Conservation (phyloP, 2,329 filamentous ascomycete genomes). For the Capronia coronata region DNA sequence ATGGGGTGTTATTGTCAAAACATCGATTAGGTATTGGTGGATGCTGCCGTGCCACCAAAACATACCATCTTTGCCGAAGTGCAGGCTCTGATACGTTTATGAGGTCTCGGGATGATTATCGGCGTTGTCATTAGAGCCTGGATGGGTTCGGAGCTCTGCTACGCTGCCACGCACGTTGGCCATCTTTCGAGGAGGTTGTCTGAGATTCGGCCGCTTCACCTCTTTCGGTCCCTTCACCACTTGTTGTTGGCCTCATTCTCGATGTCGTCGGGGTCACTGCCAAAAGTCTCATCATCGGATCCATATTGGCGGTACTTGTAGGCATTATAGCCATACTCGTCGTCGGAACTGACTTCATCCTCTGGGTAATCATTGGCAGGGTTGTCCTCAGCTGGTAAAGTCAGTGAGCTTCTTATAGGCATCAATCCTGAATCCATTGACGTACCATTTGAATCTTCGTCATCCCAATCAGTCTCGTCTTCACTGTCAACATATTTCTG, state of each 20-base stretch:
- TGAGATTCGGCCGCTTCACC: background rate
- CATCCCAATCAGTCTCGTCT: slow-evolving; percentile 49
- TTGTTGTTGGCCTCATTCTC: background rate
- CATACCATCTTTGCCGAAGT: background rate
- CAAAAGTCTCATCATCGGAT: slow-evolving; percentile 43
- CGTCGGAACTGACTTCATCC: slow-evolving; percentile 44
- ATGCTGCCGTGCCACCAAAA: slow-evolving; percentile 7
- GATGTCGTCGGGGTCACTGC: slow-evolving; percentile 31
- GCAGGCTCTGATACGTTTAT: background rate
- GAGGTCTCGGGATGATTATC: background rate
- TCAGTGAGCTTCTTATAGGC: background rate
- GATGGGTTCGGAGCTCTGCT: background rate
- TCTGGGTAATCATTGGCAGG: slow-evolving; percentile 48
- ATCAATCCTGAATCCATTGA: background rate
- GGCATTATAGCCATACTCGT: slow-evolving; percentile 40
- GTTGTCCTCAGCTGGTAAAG: slow-evolving; percentile 42
- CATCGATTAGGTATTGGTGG: slow-evolving; percentile 33
- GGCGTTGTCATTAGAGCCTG: background rate
- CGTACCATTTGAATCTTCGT: slow-evolving; percentile 56
- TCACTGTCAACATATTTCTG: slow-evolving; percentile 50
- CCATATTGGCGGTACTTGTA: slow-evolving; percentile 36
- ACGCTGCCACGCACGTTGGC: background rate
- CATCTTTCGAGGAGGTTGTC: background rate
- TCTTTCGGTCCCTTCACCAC: background rate
- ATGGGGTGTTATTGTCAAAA: slow-evolving; percentile 39